phyloP scores from a whole-genome alignment of 2,329 filamentous ascomycete species.

The Xylariaceae sp. region DNA sequence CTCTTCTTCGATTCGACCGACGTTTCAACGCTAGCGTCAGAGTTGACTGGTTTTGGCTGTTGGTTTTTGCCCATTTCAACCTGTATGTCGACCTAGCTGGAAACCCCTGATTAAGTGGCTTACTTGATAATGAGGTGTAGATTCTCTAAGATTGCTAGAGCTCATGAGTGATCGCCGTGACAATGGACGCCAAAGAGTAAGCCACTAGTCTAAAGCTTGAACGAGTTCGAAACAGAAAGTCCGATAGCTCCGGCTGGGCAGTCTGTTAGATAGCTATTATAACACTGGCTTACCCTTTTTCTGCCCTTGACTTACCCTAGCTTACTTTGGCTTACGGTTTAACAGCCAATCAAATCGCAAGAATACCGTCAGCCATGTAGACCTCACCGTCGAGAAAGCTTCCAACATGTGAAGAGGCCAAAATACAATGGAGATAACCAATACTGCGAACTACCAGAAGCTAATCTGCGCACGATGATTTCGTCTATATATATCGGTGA shows the following conservation, averaged over 20 bases:
- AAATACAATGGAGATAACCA: neutral
- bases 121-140: neutral
- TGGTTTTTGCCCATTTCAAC: conserved; percentile 11
- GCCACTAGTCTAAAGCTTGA: conserved; percentile 4
- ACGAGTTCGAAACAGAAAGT: neutral
- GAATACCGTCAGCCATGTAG: conserved; percentile 16
- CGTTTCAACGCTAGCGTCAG: neutral
- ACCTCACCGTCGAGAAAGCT: neutral
- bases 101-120: neutral
- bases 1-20: conserved; percentile 35
- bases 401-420: neutral
- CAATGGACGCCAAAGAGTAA: conserved; percentile 9
- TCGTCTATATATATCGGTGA: conserved; percentile 13
- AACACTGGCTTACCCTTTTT: neutral
- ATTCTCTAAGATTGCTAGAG: neutral
- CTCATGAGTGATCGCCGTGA: neutral
- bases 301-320: neutral
- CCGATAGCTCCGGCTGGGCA: conserved; percentile 13
- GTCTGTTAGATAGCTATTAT: neutral
- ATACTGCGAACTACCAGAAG: no score
- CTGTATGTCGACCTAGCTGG: neutral
- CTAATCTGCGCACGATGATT: neutral
- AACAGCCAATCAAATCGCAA: conserved; percentile 20
- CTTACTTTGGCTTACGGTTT: conserved; percentile 27
- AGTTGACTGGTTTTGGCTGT: neutral